Conservation (phyloP, 352 stramenopile species). For the Phytophthora foliorum region DNA sequence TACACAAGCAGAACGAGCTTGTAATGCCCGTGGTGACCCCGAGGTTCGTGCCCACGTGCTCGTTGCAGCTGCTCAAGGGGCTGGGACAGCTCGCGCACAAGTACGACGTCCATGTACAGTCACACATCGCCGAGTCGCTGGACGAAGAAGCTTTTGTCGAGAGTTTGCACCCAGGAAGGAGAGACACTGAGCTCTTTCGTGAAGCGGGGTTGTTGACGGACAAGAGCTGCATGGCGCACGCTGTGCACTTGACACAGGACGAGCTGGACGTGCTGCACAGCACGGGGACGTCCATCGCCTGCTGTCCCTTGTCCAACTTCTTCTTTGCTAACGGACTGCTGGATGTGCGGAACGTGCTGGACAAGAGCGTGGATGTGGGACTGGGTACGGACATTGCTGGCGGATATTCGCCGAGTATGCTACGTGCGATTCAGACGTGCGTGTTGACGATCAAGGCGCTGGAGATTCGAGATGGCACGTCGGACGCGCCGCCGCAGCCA, state of each 20-base stretch:
- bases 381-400: constrained; percentile 93
- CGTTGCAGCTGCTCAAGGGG: constrained; percentile 72
- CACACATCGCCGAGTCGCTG: constrained; percentile 86
- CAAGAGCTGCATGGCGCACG: constrained; percentile 89
- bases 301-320: constrained; percentile 94
- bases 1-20: constrained; percentile 53
- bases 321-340: constrained; percentile 86
- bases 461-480: constrained; percentile 51
- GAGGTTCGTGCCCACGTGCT: constrained; percentile 93
- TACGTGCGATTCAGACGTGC: constrained; percentile 84
- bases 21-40: constrained; percentile 89
- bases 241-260: constrained; percentile 72
- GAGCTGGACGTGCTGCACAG: constrained; percentile 69
- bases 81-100: constrained; percentile 75
- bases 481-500: constrained; percentile 6
- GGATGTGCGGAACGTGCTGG: constrained; percentile 63
- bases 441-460: constrained; percentile 79
- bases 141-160: constrained; percentile 89
- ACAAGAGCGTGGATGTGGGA: constrained; percentile 56
- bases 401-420: constrained; percentile 92
- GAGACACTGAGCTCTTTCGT: constrained; percentile 83
- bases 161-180: constrained; percentile 63
- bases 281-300: constrained; percentile 76
- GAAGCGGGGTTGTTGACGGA: constrained; percentile 69
- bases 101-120: constrained; percentile 85